Conservation (phyloP, 768 basidiomycete genomes). For the Aureoboletus auriporus region DNA sequence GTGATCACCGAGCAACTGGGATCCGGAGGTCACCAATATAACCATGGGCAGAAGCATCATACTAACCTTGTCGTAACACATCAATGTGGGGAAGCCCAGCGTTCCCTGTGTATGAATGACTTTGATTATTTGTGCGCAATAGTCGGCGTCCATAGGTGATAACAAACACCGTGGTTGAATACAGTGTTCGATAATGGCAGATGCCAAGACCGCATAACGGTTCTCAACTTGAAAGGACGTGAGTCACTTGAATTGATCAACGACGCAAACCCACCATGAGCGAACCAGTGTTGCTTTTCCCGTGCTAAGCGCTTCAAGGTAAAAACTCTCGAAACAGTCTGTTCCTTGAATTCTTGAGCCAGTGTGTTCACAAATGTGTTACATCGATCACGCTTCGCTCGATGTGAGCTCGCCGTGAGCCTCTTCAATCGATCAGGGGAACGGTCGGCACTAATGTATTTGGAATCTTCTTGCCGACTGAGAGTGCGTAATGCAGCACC, state of each 20-base stretch:
- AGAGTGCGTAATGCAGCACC: conserved; percentile 54
- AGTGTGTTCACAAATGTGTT: conserved; percentile 56
- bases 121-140: conserved; percentile 87
- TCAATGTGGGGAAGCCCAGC: conserved; percentile 79
- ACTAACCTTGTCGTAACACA: conserved; percentile 77
- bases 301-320: conserved; percentile 72
- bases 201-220: conserved; percentile 46
- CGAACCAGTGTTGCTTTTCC: conserved; percentile 84
- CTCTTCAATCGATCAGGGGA: conserved; percentile 64
- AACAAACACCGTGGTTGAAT: conserved; percentile 87
- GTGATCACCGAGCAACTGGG: conserved; percentile 78
- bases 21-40: conserved; percentile 4
- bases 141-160: conserved; percentile 97
- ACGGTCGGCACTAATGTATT: conserved; percentile 63
- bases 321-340: conserved; percentile 64
- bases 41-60: neutral
- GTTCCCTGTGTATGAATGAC: conserved; percentile 87
- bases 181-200: conserved; percentile 81
- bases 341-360: conserved; percentile 70
- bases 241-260: conserved; percentile 1
- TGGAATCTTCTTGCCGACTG: conserved; percentile 65
- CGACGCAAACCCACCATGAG: conserved; percentile 42
- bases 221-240: conserved; percentile 25
- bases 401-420: conserved; percentile 52
- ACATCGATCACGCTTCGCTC: conserved; percentile 62